Conservation (phyloP, 768 basidiomycete genomes). For the Lactifluus pinguis region DNA sequence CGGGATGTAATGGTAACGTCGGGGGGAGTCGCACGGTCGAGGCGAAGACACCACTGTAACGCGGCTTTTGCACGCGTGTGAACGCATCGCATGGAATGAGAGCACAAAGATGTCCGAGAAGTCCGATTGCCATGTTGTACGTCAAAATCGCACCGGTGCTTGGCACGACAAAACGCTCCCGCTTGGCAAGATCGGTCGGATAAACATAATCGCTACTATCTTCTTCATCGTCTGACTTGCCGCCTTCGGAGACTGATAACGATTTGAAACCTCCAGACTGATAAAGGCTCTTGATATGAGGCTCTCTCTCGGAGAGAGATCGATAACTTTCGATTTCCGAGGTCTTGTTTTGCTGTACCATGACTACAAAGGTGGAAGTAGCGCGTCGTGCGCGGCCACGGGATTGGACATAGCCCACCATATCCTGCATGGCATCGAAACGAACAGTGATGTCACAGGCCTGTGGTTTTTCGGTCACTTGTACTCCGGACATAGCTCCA, state of each 20-base stretch:
- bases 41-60: slow-evolving; percentile 52
- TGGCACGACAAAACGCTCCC: slow-evolving; percentile 68
- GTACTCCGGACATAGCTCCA: neutral
- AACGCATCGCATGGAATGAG: slow-evolving; percentile 66
- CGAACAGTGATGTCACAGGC: slow-evolving; percentile 82
- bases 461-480: slow-evolving; percentile 28
- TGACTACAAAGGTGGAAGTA: slow-evolving; percentile 69
- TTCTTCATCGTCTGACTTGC: slow-evolving; percentile 28
- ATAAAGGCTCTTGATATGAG: slow-evolving; percentile 53
- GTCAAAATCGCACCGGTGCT: slow-evolving; percentile 72
- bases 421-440: slow-evolving; percentile 72
- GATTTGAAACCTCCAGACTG: slow-evolving; percentile 35
- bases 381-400: slow-evolving; percentile 77
- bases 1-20: slow-evolving; percentile 48
- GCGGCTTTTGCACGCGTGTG: slow-evolving; percentile 51
- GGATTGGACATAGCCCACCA: slow-evolving; percentile 85
- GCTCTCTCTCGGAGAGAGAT: slow-evolving; percentile 50
- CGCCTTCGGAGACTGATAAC: slow-evolving; percentile 32
- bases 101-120: slow-evolving; percentile 70
- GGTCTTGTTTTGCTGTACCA: slow-evolving; percentile 58
- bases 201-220: slow-evolving; percentile 27
- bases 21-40: slow-evolving; percentile 56
- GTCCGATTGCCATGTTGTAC: slow-evolving; percentile 61
- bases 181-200: slow-evolving; percentile 47
- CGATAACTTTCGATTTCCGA: slow-evolving; percentile 51